Evolutionary conservation across 208 protist species (phyloP).

Genomic region (Wallacemonas sp.): DNA sequence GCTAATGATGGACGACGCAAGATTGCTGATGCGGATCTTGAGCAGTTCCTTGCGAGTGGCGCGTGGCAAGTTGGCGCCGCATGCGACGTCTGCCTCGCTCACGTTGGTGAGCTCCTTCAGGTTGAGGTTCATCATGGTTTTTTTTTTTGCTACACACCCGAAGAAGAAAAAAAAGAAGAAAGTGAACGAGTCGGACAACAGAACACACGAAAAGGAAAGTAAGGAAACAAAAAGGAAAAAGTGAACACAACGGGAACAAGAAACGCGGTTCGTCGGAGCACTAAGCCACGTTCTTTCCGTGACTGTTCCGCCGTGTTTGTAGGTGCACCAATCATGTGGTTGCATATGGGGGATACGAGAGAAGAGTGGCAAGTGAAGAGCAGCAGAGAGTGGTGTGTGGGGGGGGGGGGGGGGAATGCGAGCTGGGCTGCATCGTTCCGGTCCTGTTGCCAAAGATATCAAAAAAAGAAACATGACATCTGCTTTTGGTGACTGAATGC

Average conservation of each 20-base stretch:
- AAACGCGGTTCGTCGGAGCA: constrained; percentile 7
- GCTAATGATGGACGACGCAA: constrained; percentile 30
- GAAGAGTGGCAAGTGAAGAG: no score
- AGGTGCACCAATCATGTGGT: no score
- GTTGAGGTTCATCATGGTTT: constrained; percentile 13
- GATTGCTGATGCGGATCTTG: constrained; percentile 35
- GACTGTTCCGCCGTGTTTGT: no score
- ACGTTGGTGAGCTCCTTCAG: background rate
- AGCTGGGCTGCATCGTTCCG: no score
- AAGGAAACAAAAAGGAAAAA: constrained; percentile 20
- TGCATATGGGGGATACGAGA: no score
- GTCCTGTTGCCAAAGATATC: no score
- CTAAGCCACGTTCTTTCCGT: no score
- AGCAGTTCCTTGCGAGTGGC: constrained; percentile 35
- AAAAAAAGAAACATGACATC: no score
- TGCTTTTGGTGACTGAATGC: no score
- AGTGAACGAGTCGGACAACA: constrained; percentile 9
- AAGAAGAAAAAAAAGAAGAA: background rate
- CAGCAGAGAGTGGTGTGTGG: no score
- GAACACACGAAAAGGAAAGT: constrained; percentile 12
- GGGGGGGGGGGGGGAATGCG: no score
- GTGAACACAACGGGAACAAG: constrained; percentile 9
- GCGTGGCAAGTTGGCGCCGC: constrained; percentile 7
- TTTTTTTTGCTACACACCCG: no score
- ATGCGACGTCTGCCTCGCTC: background rate